Percentiles rank a stretch among this genome's conserved stretches.
phyloP scores from a whole-genome alignment of 768 basidiomycete species.

The Amanita muscaria region DNA sequence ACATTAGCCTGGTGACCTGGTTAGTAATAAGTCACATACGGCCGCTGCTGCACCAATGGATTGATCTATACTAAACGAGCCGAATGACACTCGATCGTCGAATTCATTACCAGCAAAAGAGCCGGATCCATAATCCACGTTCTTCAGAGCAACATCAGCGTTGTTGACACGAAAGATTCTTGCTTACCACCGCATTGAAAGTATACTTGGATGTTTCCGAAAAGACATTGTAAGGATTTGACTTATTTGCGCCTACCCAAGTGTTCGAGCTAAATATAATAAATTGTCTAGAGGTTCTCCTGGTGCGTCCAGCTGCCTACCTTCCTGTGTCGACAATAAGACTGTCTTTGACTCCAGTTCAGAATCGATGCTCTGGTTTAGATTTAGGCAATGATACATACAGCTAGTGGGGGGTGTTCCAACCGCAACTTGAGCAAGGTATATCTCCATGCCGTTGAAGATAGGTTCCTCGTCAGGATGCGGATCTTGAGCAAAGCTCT shows the following conservation, averaged over 20 bases:
- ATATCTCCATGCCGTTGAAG: not conserved
- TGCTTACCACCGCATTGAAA: constrained; percentile 26
- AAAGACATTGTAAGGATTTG: constrained; percentile 34
- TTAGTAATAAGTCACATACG: not conserved
- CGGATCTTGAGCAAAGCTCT: not conserved
- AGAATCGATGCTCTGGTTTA: not conserved
- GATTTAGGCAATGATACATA: not conserved
- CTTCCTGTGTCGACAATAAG: constrained; percentile 1
- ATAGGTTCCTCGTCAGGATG: not conserved
- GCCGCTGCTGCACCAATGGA: too few relatives aligned
- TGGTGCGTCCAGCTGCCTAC: not conserved
- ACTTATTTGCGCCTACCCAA: constrained; percentile 45
- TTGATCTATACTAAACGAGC: too few relatives aligned
- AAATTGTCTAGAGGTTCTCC: not conserved
- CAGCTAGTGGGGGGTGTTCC: not conserved
- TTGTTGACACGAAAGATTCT: too few relatives aligned
- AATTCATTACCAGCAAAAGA: too few relatives aligned
- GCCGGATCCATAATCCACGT: too few relatives aligned
- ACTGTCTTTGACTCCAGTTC: not conserved
- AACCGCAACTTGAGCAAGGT: not conserved
- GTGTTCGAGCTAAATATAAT: not conserved
- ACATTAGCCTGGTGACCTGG: too few relatives aligned
- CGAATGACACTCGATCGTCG: too few relatives aligned
- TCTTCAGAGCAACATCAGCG: not conserved
- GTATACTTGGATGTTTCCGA: constrained; percentile 34